Base-by-base conservation (phyloP, 164 flowering plant species). In the Echeveria elegans region DNA sequence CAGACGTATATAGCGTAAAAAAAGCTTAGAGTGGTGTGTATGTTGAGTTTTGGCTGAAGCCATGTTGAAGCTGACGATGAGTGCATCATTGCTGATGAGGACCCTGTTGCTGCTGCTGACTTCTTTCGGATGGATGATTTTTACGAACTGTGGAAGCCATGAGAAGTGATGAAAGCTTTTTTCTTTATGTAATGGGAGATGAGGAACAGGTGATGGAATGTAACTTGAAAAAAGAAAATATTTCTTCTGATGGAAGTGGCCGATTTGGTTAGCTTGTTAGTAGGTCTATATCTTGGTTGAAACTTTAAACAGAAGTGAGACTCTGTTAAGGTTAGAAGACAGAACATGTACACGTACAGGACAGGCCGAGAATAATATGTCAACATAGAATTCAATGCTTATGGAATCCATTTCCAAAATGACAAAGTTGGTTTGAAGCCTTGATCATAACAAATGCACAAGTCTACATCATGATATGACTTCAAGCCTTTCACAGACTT, bases 1-100 rank as follows among this genome's bases (percentile, higher is more conserved):
- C 61, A 52, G 58, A 52, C 58, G 23, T 23, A 23, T 7, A 52
- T 52, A 52, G 2, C 7, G 15, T 15, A 45, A 21, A 48, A 48
- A 48, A 24, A 48, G n/a, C n/a, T 12, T 52, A 52, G 28, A 21
- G 29, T 23, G n/a, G n/a, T n/a, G n/a, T 21, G 18, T 43, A 16
- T 43, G 58, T 18, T 19, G 59, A 53, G 59, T 53, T 53, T 53
- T 23, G 59, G 59, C 23, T 28, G 61, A 26, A 12, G 28, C 9
- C 32, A 56, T 56, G 61, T 12, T 0, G 61, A 56, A 26, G 61
- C 31, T 26, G 61, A 56, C 61, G 61, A 56, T 12, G 61, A 19
- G 30, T 56, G 61, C 61, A 56, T 56, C 61, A 56, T 29, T 28
- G 32, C 61, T 56, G 61, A 56, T 56, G 61, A 28, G 31, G 61